phyloP scores from a whole-genome alignment of 1,284 basidiomycete genomes.

The Pterulicium gracile region DNA sequence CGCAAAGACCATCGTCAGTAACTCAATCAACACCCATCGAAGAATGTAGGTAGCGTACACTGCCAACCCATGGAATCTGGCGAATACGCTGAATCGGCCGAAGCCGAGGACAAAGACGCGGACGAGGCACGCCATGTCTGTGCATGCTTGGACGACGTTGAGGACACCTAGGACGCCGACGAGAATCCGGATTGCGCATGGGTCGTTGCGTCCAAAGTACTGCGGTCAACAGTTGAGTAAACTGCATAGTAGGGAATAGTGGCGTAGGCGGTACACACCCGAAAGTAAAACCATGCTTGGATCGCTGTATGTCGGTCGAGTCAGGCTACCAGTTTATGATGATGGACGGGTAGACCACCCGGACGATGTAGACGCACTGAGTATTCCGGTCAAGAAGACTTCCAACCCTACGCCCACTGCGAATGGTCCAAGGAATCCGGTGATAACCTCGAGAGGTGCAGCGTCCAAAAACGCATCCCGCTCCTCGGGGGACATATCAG shows the following conservation, averaged over 20 bases:
- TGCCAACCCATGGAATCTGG: neutral
- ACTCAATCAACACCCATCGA: neutral
- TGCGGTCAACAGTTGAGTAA: neutral
- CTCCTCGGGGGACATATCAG: neutral
- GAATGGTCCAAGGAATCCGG: neutral
- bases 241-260: neutral
- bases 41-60: neutral
- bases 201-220: neutral
- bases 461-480: neutral
- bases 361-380: neutral
- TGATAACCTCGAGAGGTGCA: neutral
- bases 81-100: neutral
- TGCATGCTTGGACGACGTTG: neutral
- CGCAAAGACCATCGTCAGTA: too few species aligned
- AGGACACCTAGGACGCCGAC: neutral
- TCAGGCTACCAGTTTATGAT: neutral
- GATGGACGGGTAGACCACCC: neutral
- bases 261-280: neutral
- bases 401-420: neutral
- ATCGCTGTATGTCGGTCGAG: neutral
- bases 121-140: neutral
- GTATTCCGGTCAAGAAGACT: neutral
- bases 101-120: neutral
- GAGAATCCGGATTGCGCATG: neutral
- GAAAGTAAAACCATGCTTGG: neutral